Percentiles rank a stretch among this genome's conserved stretches.
phyloP scores from a whole-genome alignment of 2,329 filamentous ascomycete species.

The Aureobasidium pullulans region DNA sequence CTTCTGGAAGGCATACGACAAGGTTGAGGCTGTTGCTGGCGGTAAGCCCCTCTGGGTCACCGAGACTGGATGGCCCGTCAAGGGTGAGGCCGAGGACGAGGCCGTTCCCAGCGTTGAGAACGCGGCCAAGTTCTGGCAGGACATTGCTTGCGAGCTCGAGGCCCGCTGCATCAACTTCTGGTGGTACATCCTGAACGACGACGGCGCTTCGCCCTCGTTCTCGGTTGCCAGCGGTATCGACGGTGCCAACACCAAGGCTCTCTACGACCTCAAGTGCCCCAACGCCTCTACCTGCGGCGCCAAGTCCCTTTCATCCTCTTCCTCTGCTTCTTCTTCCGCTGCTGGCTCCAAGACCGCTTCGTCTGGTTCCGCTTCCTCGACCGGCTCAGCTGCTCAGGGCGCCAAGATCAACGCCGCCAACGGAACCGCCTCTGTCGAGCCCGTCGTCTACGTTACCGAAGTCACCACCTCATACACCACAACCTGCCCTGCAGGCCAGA shows the following conservation, averaged over 20 bases:
- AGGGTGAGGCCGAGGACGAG: constrained; percentile 54
- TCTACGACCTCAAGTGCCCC: constrained; percentile 56
- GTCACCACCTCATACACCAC: constrained; percentile 7
- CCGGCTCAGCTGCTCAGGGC: neutral
- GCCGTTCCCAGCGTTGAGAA: constrained; percentile 59
- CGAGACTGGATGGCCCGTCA: constrained; percentile 81
- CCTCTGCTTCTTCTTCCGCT: constrained; percentile 9
- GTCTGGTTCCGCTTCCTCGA: constrained; percentile 1
- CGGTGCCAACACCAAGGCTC: constrained; percentile 43
- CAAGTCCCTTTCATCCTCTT: constrained; percentile 13
- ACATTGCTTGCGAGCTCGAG: constrained; percentile 65
- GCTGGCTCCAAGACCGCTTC: constrained; percentile 7
- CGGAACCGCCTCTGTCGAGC: neutral
- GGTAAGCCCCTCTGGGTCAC: constrained; percentile 77
- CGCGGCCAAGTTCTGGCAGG: constrained; percentile 70
- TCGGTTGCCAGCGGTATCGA: constrained; percentile 54
- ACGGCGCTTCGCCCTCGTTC: constrained; percentile 54
- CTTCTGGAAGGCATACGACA: constrained; percentile 61
- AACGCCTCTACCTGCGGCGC: constrained; percentile 10
- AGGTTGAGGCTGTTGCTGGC: constrained; percentile 51
- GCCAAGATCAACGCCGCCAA: neutral
- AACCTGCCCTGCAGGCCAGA: constrained; percentile 1
- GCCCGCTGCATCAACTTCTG: constrained; percentile 51
- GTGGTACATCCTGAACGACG: constrained; percentile 72
- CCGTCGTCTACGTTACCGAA: constrained; percentile 9